Evolutionary conservation across 2,329 filamentous ascomycete species (phyloP).

Genomic region (Dactylellina leptospora): DNA sequence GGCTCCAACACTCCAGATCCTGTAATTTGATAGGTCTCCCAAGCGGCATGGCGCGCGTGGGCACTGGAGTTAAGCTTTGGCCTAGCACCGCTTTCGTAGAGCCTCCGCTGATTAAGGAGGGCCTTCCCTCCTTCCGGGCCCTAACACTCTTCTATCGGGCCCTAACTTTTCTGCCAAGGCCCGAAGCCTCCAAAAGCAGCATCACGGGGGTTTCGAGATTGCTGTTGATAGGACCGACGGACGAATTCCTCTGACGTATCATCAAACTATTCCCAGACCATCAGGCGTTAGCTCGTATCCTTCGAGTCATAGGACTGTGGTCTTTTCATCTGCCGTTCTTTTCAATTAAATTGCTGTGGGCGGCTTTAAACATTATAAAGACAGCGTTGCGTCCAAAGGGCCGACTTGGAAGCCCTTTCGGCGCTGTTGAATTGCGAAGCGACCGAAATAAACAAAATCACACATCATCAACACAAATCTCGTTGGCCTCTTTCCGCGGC

Average conservation of each 20-base stretch:
- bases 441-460: constrained; percentile 30
- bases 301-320: not conserved
- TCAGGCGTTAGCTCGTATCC: not conserved
- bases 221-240: not conserved
- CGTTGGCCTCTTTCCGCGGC: too few species aligned
- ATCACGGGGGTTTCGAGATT: constrained; percentile 3
- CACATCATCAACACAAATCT: not conserved
- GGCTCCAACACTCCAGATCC: not conserved
- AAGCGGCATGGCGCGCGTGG: constrained; percentile 18
- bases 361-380: constrained; percentile 14
- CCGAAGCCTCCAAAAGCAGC: constrained; percentile 7
- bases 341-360: not conserved
- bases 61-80: constrained; percentile 38
- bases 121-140: constrained; percentile 4
- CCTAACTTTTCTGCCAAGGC: constrained; percentile 36
- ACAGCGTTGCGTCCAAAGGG: too few species aligned
- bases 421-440: constrained; percentile 30
- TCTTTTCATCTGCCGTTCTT: not conserved
- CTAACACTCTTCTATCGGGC: constrained; percentile 14
- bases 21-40: not conserved
- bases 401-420: constrained; percentile 4
- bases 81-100: constrained; percentile 25
- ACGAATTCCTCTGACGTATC: constrained; percentile 8
- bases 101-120: constrained; percentile 39
- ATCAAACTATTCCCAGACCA: not conserved